A percentile compares a stretch with the other conserved stretches of the same genome.
phyloP scores from a whole-genome alignment of 768 basidiomycete species.

The Lentinula edodes region DNA sequence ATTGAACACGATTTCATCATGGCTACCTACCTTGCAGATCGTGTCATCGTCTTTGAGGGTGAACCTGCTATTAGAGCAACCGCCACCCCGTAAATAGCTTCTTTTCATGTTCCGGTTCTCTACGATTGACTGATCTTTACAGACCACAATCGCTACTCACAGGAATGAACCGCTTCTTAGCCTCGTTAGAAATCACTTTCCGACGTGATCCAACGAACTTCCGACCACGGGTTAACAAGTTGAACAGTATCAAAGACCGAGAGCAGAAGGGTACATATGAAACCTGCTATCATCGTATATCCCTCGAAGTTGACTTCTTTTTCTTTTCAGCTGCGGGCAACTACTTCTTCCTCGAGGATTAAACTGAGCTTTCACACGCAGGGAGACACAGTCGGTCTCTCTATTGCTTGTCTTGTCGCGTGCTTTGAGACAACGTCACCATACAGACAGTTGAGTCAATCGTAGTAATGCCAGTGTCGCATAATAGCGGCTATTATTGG shows the following conservation, averaged over 20 bases:
- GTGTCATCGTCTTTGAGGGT: slow-evolving; percentile 91
- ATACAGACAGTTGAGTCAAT: neutral
- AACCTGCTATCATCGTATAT: neutral
- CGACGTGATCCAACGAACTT: slow-evolving; percentile 95
- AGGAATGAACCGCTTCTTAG: slow-evolving; percentile 98
- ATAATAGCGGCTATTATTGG: neutral
- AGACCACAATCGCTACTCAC: slow-evolving; percentile 92
- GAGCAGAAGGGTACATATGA: slow-evolving; percentile 71
- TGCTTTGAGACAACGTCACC: neutral
- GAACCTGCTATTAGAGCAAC: slow-evolving; percentile 83
- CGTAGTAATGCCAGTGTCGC: neutral
- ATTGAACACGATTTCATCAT: slow-evolving; percentile 99
- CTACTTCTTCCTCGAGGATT: slow-evolving; percentile 92
- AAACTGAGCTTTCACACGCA: slow-evolving; percentile 10
- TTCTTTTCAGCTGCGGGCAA: slow-evolving; percentile 60
- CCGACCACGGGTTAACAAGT: slow-evolving; percentile 84
- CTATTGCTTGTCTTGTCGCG: neutral
- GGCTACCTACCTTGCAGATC: slow-evolving; percentile 98
- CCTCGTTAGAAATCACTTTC: slow-evolving; percentile 96
- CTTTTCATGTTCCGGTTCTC: neutral
- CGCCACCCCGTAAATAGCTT: slow-evolving; percentile 72
- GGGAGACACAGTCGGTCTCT: no score
- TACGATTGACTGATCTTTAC: slow-evolving; percentile 4
- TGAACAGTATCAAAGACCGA: slow-evolving; percentile 78
- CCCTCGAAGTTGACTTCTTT: slow-evolving; percentile 4